Conservation (phyloP, 1,284 basidiomycete species). For the Moesziomyces globuligerus region DNA sequence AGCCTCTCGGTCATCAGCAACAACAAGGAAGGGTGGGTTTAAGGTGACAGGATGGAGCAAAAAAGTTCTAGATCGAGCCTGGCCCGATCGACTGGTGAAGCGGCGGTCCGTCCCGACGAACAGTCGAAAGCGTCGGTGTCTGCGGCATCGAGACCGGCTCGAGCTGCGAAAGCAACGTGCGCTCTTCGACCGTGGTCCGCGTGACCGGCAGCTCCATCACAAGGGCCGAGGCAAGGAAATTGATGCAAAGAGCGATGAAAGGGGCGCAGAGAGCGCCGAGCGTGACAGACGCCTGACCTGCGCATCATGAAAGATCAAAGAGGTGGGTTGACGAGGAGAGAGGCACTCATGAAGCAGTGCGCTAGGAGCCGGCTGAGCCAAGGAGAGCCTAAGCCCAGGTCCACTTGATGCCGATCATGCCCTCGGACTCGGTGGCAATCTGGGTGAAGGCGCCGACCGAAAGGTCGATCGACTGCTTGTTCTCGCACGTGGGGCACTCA, state of each 20-base stretch:
- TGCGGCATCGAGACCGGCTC: slow-evolving; percentile 22
- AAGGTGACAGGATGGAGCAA: no score
- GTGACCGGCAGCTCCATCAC: slow-evolving; percentile 9
- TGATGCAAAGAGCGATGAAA: neutral
- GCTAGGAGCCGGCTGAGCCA: no score
- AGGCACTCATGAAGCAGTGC: no score
- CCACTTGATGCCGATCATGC: slow-evolving; percentile 70
- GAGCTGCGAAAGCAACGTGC: neutral
- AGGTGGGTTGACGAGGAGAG: no score
- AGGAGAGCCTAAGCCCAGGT: slow-evolving; percentile 46
- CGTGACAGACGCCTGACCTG: neutral
- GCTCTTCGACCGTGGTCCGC: slow-evolving; percentile 6
- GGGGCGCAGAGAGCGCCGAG: neutral
- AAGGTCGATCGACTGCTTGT: slow-evolving; percentile 79
- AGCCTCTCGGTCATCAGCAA: neutral
- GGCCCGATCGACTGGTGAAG: neutral
- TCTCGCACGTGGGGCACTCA: slow-evolving; percentile 71
- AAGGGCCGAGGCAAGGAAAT: slow-evolving; percentile 2
- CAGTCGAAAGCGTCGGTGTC: neutral
- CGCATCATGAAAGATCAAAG: neutral
- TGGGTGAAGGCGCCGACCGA: slow-evolving; percentile 77
- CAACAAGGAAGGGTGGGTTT: neutral
- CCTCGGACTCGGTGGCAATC: slow-evolving; percentile 73
- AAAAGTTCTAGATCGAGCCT: neutral
- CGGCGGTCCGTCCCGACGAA: neutral